phyloP scores from a whole-genome alignment of 148 eudicot species.

The Pharnaceum exiguum region DNA sequence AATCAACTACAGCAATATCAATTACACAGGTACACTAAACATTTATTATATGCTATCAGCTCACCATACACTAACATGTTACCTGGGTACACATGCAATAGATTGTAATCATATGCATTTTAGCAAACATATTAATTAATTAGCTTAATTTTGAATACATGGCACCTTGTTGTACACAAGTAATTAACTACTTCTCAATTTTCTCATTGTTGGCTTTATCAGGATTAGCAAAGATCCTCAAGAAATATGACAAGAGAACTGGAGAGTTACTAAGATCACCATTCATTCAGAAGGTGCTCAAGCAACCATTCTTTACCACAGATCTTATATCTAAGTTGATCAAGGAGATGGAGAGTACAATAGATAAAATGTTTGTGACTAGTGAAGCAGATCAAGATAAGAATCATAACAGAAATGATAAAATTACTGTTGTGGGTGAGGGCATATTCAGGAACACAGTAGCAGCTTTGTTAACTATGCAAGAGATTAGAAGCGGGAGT shows the following conservation, averaged over 20 bases:
- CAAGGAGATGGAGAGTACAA: conserved; percentile 55
- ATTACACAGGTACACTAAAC: conserved; percentile 61
- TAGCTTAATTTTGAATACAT: neutral
- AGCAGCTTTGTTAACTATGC: conserved; percentile 64
- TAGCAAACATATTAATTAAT: too few species aligned
- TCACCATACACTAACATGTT: neutral
- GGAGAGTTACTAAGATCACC: conserved; percentile 58
- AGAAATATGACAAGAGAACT: conserved; percentile 80
- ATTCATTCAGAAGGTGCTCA: conserved; percentile 55
- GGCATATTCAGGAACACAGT: conserved; percentile 71
- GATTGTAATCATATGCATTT: too few species aligned
- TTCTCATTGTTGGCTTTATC: neutral
- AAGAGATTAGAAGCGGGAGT: conserved; percentile 64
- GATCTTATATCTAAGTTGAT: conserved; percentile 63
- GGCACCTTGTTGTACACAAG: conserved; percentile 10
- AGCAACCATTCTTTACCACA: conserved; percentile 74
- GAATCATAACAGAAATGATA: conserved; percentile 1
- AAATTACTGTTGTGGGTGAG: conserved; percentile 35
- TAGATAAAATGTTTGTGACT: conserved; percentile 42
- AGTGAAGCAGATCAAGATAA: conserved; percentile 5
- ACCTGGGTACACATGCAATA: too few species aligned
- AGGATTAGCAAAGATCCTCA: conserved; percentile 84
- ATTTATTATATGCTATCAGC: too few species aligned
- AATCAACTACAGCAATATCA: conserved; percentile 74
- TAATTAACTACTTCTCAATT: neutral